Evolutionary conservation across 2,329 filamentous ascomycete genomes (phyloP), one percentile per base, ranked within the genome.

Genomic region (Penicillium polonicum): DNA sequence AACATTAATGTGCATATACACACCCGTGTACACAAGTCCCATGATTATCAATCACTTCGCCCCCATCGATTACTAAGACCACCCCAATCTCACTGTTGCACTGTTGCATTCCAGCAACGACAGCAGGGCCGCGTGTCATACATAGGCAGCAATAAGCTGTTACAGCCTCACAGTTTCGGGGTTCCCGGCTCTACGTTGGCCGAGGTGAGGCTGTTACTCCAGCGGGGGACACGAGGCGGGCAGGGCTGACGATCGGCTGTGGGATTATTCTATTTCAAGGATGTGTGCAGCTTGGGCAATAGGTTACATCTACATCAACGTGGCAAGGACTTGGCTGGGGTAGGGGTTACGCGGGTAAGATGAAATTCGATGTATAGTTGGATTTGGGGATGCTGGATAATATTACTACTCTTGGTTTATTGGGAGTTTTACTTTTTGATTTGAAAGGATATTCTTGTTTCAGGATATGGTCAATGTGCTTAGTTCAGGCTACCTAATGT

Each of bases 161-260:
- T 56, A 42, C 46, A 56, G 46, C 46, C 53, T 56, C 53, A 44
- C 38, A n/a, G 12, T 17, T 38, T 48, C 39, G 13, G 39, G 46
- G 38, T 17, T 43, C 6, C 41, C 21, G 35, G 15, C 19, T 48
- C 29, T 21, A 6, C 2, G 10, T 15, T 15, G 21, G n/a, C 38
- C 17, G 8, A 41, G 29, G 29, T 33, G 38, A 33, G 27, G 21
- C 8, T 25, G 46, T 48, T 53, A 53, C 51, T 38, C 43, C 48
- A 23, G 31, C 21, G 52, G 44, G 52, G 29, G 35, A 48, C 54
- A 58, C 57, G 60, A 62, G 57, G 57, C 53, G 38, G 36, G 27
- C 52, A 54, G 33, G 54, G 59, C 49, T 62, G 57, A 59, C 35
- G 46, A 44, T 36, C 55, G 36, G 31, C 36, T 33, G 46, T 56